Percentiles rank a stretch among this genome's conserved stretches.
phyloP scores from a whole-genome alignment of 257 asterid species.

The Jaltomata sinuosa region DNA sequence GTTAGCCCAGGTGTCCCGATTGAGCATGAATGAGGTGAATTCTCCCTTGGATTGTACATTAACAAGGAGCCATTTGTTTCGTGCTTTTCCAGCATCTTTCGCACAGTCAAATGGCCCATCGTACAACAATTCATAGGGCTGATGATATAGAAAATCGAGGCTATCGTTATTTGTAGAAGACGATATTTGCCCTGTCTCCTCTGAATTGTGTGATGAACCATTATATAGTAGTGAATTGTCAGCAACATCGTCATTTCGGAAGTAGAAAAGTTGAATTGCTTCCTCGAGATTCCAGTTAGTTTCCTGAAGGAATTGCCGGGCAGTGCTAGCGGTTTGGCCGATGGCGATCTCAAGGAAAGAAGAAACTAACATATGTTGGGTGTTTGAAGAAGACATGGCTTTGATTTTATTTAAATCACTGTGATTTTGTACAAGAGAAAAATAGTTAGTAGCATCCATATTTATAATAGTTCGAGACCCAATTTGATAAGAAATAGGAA shows the following conservation, averaged over 20 bases:
- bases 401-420: background rate
- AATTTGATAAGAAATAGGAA: background rate
- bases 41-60: background rate
- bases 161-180: background rate
- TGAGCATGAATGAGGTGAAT: background rate
- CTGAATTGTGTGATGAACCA: background rate
- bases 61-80: background rate
- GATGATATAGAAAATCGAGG: background rate
- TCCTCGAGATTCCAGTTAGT: background rate
- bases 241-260: background rate
- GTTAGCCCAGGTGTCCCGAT: background rate
- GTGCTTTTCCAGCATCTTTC: background rate
- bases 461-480: background rate
- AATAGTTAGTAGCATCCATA: background rate
- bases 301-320: background rate
- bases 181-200: background rate
- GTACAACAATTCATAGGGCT: background rate
- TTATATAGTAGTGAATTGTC: background rate
- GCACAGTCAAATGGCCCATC: background rate
- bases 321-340: background rate
- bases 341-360: conserved; percentile 1
- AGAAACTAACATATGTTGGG: background rate
- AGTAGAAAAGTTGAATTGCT: background rate
- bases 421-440: background rate
- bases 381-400: background rate